These are phyloP conservation scores for Colletotrichum destructivum DNA, from an alignment of 2,329 filamentous ascomycete species.

Conservation along the genomic window DNA sequence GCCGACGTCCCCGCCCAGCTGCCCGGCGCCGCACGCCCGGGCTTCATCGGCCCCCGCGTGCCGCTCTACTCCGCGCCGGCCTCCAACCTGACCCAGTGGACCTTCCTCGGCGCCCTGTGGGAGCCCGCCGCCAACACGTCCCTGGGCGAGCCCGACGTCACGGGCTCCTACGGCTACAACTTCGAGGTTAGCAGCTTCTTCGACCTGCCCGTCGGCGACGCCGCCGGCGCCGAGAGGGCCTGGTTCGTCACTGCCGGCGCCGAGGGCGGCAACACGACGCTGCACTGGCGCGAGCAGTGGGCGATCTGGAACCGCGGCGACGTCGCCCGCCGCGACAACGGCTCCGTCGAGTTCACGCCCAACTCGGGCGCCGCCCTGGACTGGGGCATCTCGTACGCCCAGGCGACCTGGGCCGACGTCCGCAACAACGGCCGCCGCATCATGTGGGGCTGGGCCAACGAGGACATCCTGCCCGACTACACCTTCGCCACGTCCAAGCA, in stretches of 20 bases:
- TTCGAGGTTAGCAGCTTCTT: slow-evolving; percentile 43
- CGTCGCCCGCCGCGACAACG: slow-evolving; percentile 39
- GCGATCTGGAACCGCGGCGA: slow-evolving; percentile 42
- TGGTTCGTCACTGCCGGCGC: slow-evolving; percentile 41
- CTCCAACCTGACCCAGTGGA: slow-evolving; percentile 41
- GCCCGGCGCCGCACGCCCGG: slow-evolving; percentile 41
- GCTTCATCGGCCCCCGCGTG: slow-evolving; percentile 42
- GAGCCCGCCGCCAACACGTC: slow-evolving; percentile 41
- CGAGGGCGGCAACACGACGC: slow-evolving; percentile 42
- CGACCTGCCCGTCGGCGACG: slow-evolving; percentile 36
- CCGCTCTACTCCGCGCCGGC: slow-evolving; percentile 42
- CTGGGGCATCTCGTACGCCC: slow-evolving; percentile 43
- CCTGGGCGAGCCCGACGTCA: slow-evolving; percentile 39
- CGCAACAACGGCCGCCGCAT: slow-evolving; percentile 36
- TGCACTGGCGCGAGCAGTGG: slow-evolving; percentile 42
- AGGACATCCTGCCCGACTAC: slow-evolving; percentile 31
- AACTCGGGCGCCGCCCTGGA: slow-evolving; percentile 40
- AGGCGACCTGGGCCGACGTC: slow-evolving; percentile 41
- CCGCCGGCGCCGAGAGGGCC: slow-evolving; percentile 31
- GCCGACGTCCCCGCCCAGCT: slow-evolving; percentile 36
- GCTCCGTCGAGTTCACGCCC: slow-evolving; percentile 40
- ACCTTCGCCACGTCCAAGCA: slow-evolving; percentile 33
- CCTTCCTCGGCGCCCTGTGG: slow-evolving; percentile 43
- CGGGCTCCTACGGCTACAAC: slow-evolving; percentile 43
- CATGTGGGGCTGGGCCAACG: slow-evolving; percentile 43